phyloP scores from a whole-genome alignment of 2,329 filamentous ascomycete species.

The Thielaviopsis euricoi region DNA sequence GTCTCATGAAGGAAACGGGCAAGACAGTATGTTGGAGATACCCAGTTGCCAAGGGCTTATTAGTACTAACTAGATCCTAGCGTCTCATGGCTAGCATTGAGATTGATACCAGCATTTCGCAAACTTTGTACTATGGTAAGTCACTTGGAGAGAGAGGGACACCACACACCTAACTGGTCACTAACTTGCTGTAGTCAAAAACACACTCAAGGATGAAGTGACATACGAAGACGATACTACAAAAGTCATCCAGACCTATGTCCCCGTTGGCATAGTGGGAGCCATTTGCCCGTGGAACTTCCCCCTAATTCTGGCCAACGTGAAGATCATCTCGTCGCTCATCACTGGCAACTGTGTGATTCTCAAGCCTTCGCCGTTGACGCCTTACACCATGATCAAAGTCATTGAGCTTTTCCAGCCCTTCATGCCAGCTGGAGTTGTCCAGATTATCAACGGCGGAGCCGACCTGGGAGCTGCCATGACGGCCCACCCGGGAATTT shows the following conservation, averaged over 20 bases:
- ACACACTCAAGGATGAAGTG: slow-evolving; percentile 11
- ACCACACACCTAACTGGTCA: neutral
- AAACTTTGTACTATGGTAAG: slow-evolving; percentile 6
- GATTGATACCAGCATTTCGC: neutral
- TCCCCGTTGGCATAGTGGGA: slow-evolving; percentile 24
- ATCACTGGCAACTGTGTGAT: slow-evolving; percentile 40
- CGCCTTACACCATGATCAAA: slow-evolving; percentile 42
- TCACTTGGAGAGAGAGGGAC: too few relatives aligned
- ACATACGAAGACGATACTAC: slow-evolving; percentile 16
- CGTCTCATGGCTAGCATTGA: slow-evolving; percentile 3
- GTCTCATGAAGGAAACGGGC: slow-evolving; percentile 14
- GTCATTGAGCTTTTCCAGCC: slow-evolving; percentile 39
- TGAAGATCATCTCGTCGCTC: slow-evolving; percentile 40
- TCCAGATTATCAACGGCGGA: slow-evolving; percentile 43
- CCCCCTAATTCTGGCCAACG: slow-evolving; percentile 32
- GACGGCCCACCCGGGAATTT: slow-evolving; percentile 40
- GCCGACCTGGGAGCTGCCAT: slow-evolving; percentile 43
- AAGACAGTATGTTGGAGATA: slow-evolving; percentile 12
- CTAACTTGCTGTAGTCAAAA: neutral
- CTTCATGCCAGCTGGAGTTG: slow-evolving; percentile 45
- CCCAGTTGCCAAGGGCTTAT: too few relatives aligned
- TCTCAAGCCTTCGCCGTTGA: slow-evolving; percentile 40
- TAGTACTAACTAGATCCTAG: neutral
- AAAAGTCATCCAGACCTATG: slow-evolving; percentile 19
- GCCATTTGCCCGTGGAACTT: slow-evolving; percentile 42